phyloP scores from a whole-genome alignment of 495 filamentous ascomycete species.

The Penicillium argentinense region DNA sequence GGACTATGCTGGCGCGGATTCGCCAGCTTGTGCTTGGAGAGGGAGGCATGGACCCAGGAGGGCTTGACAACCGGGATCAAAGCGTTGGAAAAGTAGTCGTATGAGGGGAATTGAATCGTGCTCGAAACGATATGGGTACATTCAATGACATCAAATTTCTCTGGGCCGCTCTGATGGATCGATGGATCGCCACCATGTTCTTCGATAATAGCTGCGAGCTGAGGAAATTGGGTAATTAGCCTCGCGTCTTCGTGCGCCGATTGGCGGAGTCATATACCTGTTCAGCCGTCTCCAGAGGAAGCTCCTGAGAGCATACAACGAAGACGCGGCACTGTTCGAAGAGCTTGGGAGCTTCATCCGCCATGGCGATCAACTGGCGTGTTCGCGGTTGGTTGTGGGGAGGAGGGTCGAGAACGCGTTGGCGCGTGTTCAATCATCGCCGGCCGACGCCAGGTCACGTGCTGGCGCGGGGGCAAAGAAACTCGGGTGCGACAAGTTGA shows the following conservation, averaged over 20 bases:
- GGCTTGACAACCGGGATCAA: constrained; percentile 85
- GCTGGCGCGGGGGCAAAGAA: background rate
- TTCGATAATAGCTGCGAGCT: constrained; percentile 41
- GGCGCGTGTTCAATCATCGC: constrained; percentile 6
- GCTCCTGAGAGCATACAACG: constrained; percentile 47
- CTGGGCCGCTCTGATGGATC: constrained; percentile 42
- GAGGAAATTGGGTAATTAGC: constrained; percentile 3
- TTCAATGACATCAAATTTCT: constrained; percentile 53
- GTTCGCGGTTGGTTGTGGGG: background rate
- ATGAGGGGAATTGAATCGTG: constrained; percentile 86
- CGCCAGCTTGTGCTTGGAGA: constrained; percentile 66
- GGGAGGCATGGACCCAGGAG: constrained; percentile 70
- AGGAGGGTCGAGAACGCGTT: constrained; percentile 2
- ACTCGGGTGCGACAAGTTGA: too few relatives aligned
- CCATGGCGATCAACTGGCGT: constrained; percentile 26
- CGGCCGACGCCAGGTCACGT: constrained; percentile 18
- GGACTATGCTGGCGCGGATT: constrained; percentile 84
- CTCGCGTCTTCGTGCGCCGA: constrained; percentile 6
- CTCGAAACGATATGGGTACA: constrained; percentile 82
- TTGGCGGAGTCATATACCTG: constrained; percentile 30
- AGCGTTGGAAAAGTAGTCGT: constrained; percentile 62
- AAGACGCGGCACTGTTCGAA: constrained; percentile 45
- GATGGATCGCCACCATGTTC: constrained; percentile 55
- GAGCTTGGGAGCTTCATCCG: constrained; percentile 33
- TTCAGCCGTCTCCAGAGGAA: constrained; percentile 44